phyloP scores from a whole-genome alignment of 2,329 filamentous ascomycete genomes.

The Colletotrichum simmondsii region DNA sequence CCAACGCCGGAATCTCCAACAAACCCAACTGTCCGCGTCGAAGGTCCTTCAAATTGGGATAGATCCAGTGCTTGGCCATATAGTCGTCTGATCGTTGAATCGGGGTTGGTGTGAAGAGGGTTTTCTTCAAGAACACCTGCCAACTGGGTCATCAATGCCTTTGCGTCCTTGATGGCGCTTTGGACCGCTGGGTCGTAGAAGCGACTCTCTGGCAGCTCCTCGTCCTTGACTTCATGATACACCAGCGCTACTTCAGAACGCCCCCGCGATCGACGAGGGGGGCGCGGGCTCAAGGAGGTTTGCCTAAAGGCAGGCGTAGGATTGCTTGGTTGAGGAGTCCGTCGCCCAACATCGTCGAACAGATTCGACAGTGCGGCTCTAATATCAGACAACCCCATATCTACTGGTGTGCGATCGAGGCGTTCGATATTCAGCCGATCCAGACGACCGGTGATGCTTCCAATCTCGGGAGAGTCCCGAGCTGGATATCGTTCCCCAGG shows the following conservation, averaged over 20 bases:
- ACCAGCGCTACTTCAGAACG: not conserved
- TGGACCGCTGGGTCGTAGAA: slow-evolving; percentile 51
- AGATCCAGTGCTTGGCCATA: slow-evolving; percentile 45
- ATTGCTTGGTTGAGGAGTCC: too few species aligned
- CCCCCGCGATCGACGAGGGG: not conserved
- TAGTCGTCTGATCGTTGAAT: slow-evolving; percentile 51
- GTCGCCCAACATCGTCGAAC: too few species aligned
- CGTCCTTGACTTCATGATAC: slow-evolving; percentile 40
- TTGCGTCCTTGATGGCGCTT: slow-evolving; percentile 45
- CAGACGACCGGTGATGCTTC: too few species aligned
- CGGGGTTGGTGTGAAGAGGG: slow-evolving; percentile 46
- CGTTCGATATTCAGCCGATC: too few species aligned
- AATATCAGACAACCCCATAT: too few species aligned
- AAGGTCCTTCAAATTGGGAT: slow-evolving; percentile 49
- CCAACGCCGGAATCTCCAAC: slow-evolving; percentile 60
- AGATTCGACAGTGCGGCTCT: too few species aligned
- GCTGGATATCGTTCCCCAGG: too few species aligned
- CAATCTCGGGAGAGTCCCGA: too few species aligned
- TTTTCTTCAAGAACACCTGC: slow-evolving; percentile 46
- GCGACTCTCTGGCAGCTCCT: slow-evolving; percentile 45
- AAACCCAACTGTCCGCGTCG: slow-evolving; percentile 55
- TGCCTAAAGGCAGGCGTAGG: too few species aligned
- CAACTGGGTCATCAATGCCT: slow-evolving; percentile 43
- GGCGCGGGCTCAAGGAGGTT: too few species aligned
- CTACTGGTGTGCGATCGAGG: too few species aligned